Base-by-base conservation (phyloP, 148 eudicot genomes). In the Fagopyrum tataricum region DNA sequence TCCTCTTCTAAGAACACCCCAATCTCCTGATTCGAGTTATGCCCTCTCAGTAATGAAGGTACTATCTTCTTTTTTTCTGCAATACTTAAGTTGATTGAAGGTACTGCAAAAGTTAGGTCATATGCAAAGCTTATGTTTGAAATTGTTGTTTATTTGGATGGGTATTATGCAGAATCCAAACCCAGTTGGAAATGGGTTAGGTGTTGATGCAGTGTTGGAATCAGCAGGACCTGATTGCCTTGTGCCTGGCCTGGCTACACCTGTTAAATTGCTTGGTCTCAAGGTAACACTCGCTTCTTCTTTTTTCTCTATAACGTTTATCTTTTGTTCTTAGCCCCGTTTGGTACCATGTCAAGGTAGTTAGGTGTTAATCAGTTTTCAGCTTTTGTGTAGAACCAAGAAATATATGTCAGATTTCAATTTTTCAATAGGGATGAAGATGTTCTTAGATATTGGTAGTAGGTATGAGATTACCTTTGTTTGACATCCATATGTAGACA, bases 181-280 rank as follows among this genome's bases (percentile, higher is more conserved):
- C 81, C 98, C 97, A 31, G 82, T 95, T 48, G 97, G 92, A 75
- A 84, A 77, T 62, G 96, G 93, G 66, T 82, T 94, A 72, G 98
- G 85, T n/a, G 80, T 71, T 6, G 96, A 83, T 80, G 98, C 98
- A 62, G 74, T 91, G 52, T 81, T 95, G 72, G 97, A 91, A 82
- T 86, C 96, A 64, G 98, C 98, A 9, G 98, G 98, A n/a, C 97
- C 97, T 7, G 97, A 95, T 12, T 95, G 98, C 78, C 84, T 94
- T 80, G 93, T 94, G 18, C 97, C 98, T 47, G 98, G 98, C 46
- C 98, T 88, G 81, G 76, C 74, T 85, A 71, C 85, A 31, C 97
- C 98, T 24, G 56, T 95, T 64, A 91, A 85, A 78, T 81, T 95
- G 70, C 97, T 91, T 76, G 98, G 98, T 75, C 75, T 95, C 23